Evolutionary conservation across 805 yeast genomes (phyloP), one percentile per base, ranked within the genome.

Genomic region (Debaryomyces castellii): DNA sequence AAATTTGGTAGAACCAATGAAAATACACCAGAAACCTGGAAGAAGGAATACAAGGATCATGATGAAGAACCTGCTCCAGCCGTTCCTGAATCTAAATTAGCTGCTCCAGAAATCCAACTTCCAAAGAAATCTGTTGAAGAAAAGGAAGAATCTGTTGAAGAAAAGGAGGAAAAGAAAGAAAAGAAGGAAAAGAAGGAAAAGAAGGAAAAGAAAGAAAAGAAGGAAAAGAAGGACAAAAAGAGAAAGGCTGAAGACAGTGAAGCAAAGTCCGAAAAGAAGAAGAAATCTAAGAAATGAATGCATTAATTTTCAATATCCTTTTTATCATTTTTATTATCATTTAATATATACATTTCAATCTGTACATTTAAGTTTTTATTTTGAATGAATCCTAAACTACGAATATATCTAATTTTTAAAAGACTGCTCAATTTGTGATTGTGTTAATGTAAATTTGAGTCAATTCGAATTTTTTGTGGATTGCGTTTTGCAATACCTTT

Each of bases 1-100:
- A 89, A 92, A 73, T 94, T 73, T 63, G 99, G 99, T 53, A 85
- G 96, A 76, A 78, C 76, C 52, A 94, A 90, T 64, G 99, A 94
- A 71, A 85, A 81, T 67, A 94, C 99, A 23, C 99, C 99, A 60
- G 87, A 81, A 39, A 77, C 82, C 34, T 94, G 99, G 99, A 90
- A 89, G 76, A 76, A 77, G 58, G 83, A 81, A 40, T 94, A 92
- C 68, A 87, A 85, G 56, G 82, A 85, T 63, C 87, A 81, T 62
- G 74, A 69, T 41, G 85, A 78, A 47, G 77, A 74, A 41, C 72
- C 74, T 18, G 84, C 85, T 40, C 83, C 83, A 38, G 77, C 81
- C 36, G 75, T 78, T 44, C 84, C 83, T 35, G 83, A 69, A 50
- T 67, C 76, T 44, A 80, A 79, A 61, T 67, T 77, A 53, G 68